Percentiles rank a stretch among this genome's conserved stretches.
Conservation (phyloP, 305 asterid species). For the Fraxinus xanthoxyloides region DNA sequence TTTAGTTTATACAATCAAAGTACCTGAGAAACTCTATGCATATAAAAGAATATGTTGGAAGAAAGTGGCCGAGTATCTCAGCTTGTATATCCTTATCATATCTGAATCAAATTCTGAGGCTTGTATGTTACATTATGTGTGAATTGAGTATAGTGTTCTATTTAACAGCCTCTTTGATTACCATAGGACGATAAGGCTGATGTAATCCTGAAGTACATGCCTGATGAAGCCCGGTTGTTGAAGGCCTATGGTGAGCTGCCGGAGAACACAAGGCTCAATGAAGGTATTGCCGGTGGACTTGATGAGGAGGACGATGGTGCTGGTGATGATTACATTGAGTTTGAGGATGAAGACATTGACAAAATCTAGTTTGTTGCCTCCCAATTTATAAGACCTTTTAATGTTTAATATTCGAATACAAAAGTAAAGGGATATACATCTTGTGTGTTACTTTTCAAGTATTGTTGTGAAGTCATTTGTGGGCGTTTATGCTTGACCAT, state of each 20-base stretch:
- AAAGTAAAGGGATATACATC: not conserved
- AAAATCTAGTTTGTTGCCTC: constrained; percentile 36
- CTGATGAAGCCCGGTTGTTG: constrained; percentile 58
- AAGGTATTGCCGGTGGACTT: constrained; percentile 44
- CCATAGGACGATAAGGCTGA: constrained; percentile 60
- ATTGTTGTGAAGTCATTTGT: not conserved
- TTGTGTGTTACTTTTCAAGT: not conserved
- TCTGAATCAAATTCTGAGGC: not conserved
- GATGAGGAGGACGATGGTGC: constrained; percentile 55
- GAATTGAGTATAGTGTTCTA: not conserved
- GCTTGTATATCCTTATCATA: not conserved
- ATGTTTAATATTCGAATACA: not conserved
- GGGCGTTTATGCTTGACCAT: not conserved
- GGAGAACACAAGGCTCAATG: constrained; percentile 53
- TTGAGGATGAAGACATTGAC: constrained; percentile 64
- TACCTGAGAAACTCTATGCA: not conserved
- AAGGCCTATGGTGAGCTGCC: constrained; percentile 50
- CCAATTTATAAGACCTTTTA: not conserved
- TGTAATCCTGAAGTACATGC: constrained; percentile 62
- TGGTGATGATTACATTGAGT: constrained; percentile 48
- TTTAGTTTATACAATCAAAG: not conserved
- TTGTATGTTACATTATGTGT: not conserved
- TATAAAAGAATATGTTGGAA: not conserved
- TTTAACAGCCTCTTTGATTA: not conserved
- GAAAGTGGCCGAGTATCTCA: not conserved